A percentile compares a stretch with the other conserved stretches of the same genome.
These are phyloP conservation scores for Rhizopogon salebrosus DNA, from an alignment of 768 basidiomycete species.

Conservation along the genomic window DNA sequence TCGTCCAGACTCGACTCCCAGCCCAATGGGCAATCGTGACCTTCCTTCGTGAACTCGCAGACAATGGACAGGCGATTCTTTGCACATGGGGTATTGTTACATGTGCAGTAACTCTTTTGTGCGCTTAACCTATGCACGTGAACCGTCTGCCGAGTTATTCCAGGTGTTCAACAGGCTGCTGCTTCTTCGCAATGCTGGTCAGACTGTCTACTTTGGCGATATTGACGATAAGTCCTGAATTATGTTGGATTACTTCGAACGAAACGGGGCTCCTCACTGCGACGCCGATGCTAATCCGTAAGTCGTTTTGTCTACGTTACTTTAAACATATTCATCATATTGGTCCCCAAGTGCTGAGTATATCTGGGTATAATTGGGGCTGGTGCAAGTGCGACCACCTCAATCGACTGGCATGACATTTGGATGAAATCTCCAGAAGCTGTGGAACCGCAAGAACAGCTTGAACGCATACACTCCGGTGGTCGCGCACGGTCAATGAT, in stretches of 20 bases:
- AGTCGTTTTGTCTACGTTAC: neutral
- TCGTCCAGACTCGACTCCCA: constrained; percentile 51
- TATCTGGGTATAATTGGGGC: constrained; percentile 53
- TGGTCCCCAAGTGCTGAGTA: constrained; percentile 34
- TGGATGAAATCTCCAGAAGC: constrained; percentile 45
- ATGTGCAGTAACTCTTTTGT: no score
- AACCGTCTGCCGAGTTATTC: constrained; percentile 45
- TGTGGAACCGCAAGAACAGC: constrained; percentile 30
- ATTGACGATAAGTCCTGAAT: constrained; percentile 18
- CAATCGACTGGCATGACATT: constrained; percentile 44
- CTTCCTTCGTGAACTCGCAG: constrained; percentile 47
- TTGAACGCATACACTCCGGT: constrained; percentile 38
- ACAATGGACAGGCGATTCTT: constrained; percentile 49
- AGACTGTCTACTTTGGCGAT: constrained; percentile 66
- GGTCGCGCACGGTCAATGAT: constrained; percentile 22
- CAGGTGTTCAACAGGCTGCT: constrained; percentile 47
- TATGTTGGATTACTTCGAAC: constrained; percentile 19
- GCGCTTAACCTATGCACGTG: no score
- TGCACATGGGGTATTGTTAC: constrained; percentile 36
- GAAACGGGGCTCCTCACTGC: constrained; percentile 16
- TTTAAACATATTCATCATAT: neutral
- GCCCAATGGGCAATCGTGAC: constrained; percentile 42
- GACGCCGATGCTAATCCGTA: constrained; percentile 18
- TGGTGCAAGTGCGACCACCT: constrained; percentile 40
- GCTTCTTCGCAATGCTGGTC: constrained; percentile 45